Evolutionary conservation across 1,284 basidiomycete genomes (phyloP).

Genomic region (Earliella scabrosa): DNA sequence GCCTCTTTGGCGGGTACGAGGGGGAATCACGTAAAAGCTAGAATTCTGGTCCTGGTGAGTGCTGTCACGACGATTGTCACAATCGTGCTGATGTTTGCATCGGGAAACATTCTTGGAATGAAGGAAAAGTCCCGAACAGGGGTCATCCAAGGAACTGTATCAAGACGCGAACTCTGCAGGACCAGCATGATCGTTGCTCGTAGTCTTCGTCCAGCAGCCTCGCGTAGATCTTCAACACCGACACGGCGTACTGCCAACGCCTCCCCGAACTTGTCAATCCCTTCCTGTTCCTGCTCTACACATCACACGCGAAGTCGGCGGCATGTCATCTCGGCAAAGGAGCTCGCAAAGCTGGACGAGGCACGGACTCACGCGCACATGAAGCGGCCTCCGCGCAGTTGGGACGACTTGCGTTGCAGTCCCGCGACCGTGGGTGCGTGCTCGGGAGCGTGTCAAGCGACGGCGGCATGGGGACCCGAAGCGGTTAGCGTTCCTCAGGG

Average conservation of each 20-base stretch:
- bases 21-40: conserved; percentile 62
- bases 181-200: conserved; percentile 89
- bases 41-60: conserved; percentile 87
- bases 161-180: conserved; percentile 86
- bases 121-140: conserved; percentile 88
- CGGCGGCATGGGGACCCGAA: conserved; percentile 88
- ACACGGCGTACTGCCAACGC: conserved; percentile 76
- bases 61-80: conserved; percentile 23
- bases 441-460: conserved; percentile 87
- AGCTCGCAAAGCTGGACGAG: conserved; percentile 83
- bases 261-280: conserved; percentile 89
- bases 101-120: conserved; percentile 73
- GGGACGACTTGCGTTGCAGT: conserved; percentile 85
- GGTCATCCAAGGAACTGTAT: conserved; percentile 90
- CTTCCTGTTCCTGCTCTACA: conserved; percentile 79
- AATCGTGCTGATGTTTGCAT: background rate
- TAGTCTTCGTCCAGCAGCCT: conserved; percentile 60
- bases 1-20: conserved; percentile 75
- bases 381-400: conserved; percentile 82
- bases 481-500: conserved; percentile 85
- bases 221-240: conserved; percentile 66
- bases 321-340: conserved; percentile 80
- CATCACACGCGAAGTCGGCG: conserved; percentile 68
- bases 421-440: conserved; percentile 86
- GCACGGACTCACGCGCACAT: conserved; percentile 85